Evolutionary conservation across 305 asterid genomes (phyloP).

Genomic region (Solanum hybrid): DNA sequence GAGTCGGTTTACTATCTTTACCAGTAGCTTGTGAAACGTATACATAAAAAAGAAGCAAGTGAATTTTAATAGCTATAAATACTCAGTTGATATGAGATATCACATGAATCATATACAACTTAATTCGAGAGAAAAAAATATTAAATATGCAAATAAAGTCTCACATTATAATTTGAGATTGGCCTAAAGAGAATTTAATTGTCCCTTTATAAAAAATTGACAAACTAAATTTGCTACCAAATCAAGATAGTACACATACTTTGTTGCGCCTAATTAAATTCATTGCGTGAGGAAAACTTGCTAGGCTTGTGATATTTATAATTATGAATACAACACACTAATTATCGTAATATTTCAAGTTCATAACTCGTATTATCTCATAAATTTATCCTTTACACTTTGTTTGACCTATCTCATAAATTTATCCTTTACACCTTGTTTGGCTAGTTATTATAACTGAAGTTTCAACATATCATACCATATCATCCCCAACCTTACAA

Average conservation of each 20-base stretch:
- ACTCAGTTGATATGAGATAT: not conserved
- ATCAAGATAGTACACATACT: not conserved
- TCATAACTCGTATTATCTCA: not conserved
- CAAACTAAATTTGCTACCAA: not conserved
- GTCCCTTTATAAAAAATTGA: not conserved
- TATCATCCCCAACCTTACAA: not conserved
- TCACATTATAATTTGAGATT: not conserved
- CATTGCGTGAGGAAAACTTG: not conserved
- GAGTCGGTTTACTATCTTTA: not conserved
- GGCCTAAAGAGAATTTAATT: not conserved
- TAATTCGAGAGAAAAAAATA: no score
- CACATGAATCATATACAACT: no score
- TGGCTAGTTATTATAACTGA: not conserved
- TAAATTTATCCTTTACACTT: not conserved
- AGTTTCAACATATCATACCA: not conserved
- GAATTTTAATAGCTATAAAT: no score
- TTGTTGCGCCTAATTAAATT: not conserved
- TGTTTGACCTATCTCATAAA: not conserved
- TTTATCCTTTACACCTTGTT: not conserved
- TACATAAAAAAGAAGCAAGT: no score
- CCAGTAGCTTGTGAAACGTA: no score
- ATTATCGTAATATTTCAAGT: not conserved
- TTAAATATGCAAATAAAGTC: not conserved
- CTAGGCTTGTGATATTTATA: not conserved
- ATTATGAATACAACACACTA: not conserved